Percentiles rank a stretch among this genome's conserved stretches.
phyloP scores from a whole-genome alignment of 2,329 filamentous ascomycete species.

The Diatrype stigma region DNA sequence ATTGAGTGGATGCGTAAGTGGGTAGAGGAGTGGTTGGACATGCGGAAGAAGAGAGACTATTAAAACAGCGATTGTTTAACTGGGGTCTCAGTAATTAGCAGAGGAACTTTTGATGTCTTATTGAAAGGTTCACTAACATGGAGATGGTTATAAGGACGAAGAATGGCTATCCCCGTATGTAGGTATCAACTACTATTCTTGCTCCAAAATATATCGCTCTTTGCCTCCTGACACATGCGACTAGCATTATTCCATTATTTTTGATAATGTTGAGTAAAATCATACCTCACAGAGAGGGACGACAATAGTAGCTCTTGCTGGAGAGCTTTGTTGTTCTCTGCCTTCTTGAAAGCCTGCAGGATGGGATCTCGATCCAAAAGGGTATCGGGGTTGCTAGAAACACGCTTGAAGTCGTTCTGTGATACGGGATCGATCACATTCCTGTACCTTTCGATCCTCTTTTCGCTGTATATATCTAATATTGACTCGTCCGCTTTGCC shows the following conservation, averaged over 20 bases:
- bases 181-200: no score
- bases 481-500: conserved; percentile 39
- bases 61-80: no score
- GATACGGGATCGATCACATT: conserved; percentile 40
- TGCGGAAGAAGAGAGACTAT: no score
- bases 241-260: no score
- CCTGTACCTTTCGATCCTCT: conserved; percentile 42
- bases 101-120: no score
- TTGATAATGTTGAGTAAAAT: conserved; percentile 42
- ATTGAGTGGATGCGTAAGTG: conserved; percentile 32
- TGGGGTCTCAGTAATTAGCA: no score
- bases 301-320: conserved; percentile 32
- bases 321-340: conserved; percentile 28
- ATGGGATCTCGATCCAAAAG: conserved; percentile 35
- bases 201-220: no score
- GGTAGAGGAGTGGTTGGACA: conserved; percentile 33
- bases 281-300: conserved; percentile 35
- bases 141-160: no score
- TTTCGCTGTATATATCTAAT: conserved; percentile 41
- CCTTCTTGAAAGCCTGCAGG: conserved; percentile 33
- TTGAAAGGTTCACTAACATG: no score
- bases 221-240: no score
- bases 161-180: no score
- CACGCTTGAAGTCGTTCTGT: conserved; percentile 39
- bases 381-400: conserved; percentile 37